A percentile compares a stretch with the other conserved stretches of the same genome.
Conservation (phyloP, 1,284 basidiomycete species). For the Cryptococcus sp. region DNA sequence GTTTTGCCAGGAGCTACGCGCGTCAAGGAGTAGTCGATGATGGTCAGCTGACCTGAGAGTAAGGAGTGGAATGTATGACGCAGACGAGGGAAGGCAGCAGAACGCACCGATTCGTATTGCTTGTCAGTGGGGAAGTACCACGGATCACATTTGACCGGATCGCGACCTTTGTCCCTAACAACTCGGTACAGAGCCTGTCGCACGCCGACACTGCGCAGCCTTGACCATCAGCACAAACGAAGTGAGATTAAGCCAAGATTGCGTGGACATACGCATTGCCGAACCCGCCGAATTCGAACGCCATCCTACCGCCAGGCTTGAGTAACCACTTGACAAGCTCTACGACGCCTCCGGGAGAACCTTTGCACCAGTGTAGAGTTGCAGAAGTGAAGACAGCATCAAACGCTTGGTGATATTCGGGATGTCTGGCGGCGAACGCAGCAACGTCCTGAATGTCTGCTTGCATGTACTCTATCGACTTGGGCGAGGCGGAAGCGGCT, state of each 20-base stretch:
- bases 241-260: too few species aligned
- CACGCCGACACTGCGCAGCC: constrained; percentile 58
- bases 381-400: constrained; percentile 73
- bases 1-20: constrained; percentile 60
- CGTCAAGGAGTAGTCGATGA: not conserved
- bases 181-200: constrained; percentile 63
- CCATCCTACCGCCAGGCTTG: constrained; percentile 68
- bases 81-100: not conserved
- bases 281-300: constrained; percentile 75
- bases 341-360: constrained; percentile 66
- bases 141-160: constrained; percentile 66
- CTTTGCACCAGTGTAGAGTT: constrained; percentile 79
- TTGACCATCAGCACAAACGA: constrained; percentile 54
- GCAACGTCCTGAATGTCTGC: constrained; percentile 41
- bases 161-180: constrained; percentile 60
- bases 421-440: constrained; percentile 16
- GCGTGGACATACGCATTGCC: constrained; percentile 37
- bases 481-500: constrained; percentile 62
- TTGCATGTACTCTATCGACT: constrained; percentile 53
- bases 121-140: constrained; percentile 78
- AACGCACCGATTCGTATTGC: constrained; percentile 63
- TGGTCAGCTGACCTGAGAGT: not conserved
- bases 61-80: not conserved
- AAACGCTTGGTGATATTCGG: constrained; percentile 35
- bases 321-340: constrained; percentile 62